A percentile compares a stretch with the other conserved stretches of the same genome.
Evolutionary conservation across 257 asterid species (phyloP).

Genomic region (Buddleja alternifolia): DNA sequence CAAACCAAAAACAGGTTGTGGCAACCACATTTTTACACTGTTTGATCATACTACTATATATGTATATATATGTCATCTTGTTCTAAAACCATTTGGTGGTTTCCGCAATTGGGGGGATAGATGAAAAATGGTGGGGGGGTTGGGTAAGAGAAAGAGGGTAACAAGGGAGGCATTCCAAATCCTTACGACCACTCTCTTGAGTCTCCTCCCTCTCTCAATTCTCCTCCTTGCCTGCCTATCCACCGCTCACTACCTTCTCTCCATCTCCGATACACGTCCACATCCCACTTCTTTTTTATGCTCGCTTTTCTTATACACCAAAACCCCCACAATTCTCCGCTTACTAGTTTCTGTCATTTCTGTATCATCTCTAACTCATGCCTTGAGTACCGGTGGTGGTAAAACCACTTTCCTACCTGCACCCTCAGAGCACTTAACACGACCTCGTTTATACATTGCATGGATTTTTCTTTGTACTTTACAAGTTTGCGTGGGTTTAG

Average conservation of each 20-base stretch:
- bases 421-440: constrained; percentile 7
- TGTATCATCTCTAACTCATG: constrained; percentile 48
- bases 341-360: constrained; percentile 48
- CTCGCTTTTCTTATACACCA: constrained; percentile 40
- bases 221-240: constrained; percentile 75
- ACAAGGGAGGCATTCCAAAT: constrained; percentile 45
- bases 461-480: constrained; percentile 58
- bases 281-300: constrained; percentile 23
- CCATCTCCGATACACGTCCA: constrained; percentile 36
- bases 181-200: constrained; percentile 56
- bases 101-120: too few relatives aligned
- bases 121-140: too few relatives aligned
- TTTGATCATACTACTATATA: not conserved
- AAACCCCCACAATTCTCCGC: constrained; percentile 46
- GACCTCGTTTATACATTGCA: constrained; percentile 36
- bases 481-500: constrained; percentile 66
- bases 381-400: constrained; percentile 44
- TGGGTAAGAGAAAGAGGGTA: constrained; percentile 6
- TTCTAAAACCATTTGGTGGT: not conserved
- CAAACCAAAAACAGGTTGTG: constrained; percentile 40
- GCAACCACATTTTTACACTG: constrained; percentile 34
- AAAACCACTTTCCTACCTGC: constrained; percentile 14
- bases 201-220: constrained; percentile 83
- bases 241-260: constrained; percentile 50
- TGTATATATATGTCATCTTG: not conserved